phyloP scores from a whole-genome alignment of 1,284 basidiomycete genomes.

The Cryptococcus sp. region DNA sequence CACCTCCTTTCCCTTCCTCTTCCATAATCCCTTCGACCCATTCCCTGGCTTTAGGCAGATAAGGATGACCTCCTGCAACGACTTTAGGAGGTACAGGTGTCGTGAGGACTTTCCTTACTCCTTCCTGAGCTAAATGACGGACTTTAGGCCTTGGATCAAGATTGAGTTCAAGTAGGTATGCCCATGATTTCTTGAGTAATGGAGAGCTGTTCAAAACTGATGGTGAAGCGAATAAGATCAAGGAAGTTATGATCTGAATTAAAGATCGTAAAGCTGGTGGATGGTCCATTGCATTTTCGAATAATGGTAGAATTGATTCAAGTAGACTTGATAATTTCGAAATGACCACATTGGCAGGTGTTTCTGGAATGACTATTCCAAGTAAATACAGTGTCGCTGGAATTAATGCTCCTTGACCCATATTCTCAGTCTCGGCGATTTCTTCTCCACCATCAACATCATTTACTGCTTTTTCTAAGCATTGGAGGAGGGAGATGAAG shows the following conservation, averaged over 20 bases:
- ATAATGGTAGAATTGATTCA: slow-evolving; percentile 74
- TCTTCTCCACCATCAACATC: slow-evolving; percentile 34
- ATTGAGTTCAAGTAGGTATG: slow-evolving; percentile 75
- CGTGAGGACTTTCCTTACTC: slow-evolving; percentile 69
- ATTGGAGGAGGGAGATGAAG: slow-evolving; percentile 70
- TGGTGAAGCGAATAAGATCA: slow-evolving; percentile 66
- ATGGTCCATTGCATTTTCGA: slow-evolving; percentile 49
- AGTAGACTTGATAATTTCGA: slow-evolving; percentile 45
- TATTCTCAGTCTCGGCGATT: slow-evolving; percentile 42
- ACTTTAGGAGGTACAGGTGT: slow-evolving; percentile 69
- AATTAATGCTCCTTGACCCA: slow-evolving; percentile 69
- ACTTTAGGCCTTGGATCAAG: slow-evolving; percentile 91
- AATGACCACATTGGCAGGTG: slow-evolving; percentile 52
- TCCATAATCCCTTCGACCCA: slow-evolving; percentile 69
- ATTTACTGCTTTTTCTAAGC: slow-evolving; percentile 43
- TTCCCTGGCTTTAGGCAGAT: slow-evolving; percentile 67
- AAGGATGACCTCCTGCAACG: slow-evolving; percentile 65
- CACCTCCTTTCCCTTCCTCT: slow-evolving; percentile 58
- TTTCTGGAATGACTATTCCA: slow-evolving; percentile 67
- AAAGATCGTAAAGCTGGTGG: slow-evolving; percentile 45
- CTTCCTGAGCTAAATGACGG: slow-evolving; percentile 81
- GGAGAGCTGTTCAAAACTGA: slow-evolving; percentile 65
- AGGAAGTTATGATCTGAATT: slow-evolving; percentile 61
- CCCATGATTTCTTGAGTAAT: slow-evolving; percentile 59
- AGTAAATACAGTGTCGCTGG: slow-evolving; percentile 88